phyloP scores from a whole-genome alignment of 2,329 filamentous ascomycete genomes.

The Harringtonia lauricola region DNA sequence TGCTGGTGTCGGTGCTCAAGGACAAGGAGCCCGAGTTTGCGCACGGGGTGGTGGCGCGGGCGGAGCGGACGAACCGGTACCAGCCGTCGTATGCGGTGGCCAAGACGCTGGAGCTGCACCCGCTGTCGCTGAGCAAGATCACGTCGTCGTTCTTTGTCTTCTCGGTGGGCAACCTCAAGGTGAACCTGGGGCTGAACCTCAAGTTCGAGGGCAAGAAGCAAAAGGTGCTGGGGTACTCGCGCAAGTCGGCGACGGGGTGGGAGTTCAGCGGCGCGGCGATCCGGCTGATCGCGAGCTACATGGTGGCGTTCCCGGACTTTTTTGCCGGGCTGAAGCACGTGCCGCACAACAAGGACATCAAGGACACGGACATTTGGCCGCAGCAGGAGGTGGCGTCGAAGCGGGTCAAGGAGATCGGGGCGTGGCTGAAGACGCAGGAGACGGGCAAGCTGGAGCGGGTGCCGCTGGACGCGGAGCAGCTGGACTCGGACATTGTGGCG shows the following conservation, averaged over 20 bases:
- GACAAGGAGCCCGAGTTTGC: conserved; percentile 74
- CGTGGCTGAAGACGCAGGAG: conserved; percentile 86
- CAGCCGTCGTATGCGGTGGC: conserved; percentile 84
- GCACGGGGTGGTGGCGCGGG: conserved; percentile 56
- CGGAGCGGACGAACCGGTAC: conserved; percentile 64
- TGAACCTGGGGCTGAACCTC: conserved; percentile 88
- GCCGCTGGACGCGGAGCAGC: conserved; percentile 91
- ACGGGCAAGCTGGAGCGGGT: conserved; percentile 89
- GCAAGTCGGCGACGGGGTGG: conserved; percentile 79
- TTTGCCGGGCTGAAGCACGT: conserved; percentile 80
- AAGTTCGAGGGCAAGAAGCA: conserved; percentile 95
- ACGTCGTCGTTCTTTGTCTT: conserved; percentile 87
- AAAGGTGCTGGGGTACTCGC: conserved; percentile 92
- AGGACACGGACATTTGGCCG: conserved; percentile 78
- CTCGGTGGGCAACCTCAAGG: conserved; percentile 56
- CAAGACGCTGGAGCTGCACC: conserved; percentile 68
- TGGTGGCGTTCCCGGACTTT: conserved; percentile 90
- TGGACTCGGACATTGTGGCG: conserved; percentile 83
- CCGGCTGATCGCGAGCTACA: conserved; percentile 73
- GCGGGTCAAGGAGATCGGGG: conserved; percentile 86
- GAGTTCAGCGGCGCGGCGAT: conserved; percentile 86
- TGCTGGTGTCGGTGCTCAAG: conserved; percentile 64
- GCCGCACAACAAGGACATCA: conserved; percentile 73
- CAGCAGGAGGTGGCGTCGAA: conserved; percentile 57
- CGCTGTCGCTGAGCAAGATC: conserved; percentile 85